Conservation (phyloP, 1,139 yeast species). For the Saccharomyces hybrid region DNA sequence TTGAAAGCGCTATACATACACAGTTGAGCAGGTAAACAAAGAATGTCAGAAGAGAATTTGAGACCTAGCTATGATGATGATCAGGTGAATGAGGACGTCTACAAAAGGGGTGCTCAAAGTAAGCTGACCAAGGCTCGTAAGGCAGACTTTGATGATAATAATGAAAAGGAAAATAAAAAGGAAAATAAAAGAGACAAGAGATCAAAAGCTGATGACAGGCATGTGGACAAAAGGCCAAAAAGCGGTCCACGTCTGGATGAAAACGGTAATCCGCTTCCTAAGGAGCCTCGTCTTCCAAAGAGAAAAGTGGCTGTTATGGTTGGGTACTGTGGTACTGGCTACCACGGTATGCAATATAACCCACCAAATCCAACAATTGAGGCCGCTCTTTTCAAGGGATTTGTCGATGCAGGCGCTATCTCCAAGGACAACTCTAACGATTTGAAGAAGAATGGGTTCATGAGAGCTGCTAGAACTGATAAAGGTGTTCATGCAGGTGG, state of each 20-base stretch:
- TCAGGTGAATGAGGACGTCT: constrained; percentile 33
- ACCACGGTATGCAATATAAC: constrained; percentile 94
- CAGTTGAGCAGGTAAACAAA: neutral
- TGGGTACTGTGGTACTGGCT: constrained; percentile 97
- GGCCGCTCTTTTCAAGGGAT: constrained; percentile 79
- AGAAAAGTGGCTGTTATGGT: constrained; percentile 82
- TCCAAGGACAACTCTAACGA: constrained; percentile 85
- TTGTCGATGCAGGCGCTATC: constrained; percentile 83
- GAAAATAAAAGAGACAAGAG: neutral
- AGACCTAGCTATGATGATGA: constrained; percentile 20
- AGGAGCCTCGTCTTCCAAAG: constrained; percentile 35
- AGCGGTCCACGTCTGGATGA: constrained; percentile 40
- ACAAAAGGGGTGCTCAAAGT: constrained; percentile 40
- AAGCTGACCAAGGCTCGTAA: constrained; percentile 44
- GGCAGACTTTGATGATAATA: constrained; percentile 33
- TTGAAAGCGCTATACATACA: neutral
- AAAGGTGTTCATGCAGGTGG: constrained; percentile 99
- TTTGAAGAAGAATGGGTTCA: constrained; percentile 80
- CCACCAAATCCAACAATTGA: constrained; percentile 94
- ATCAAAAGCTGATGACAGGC: constrained; percentile 8
- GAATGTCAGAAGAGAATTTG: constrained; percentile 17
- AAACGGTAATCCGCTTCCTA: constrained; percentile 51
- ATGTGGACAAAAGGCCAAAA: constrained; percentile 25
- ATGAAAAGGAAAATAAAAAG: constrained; percentile 26
- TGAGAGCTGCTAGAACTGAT: constrained; percentile 97